A percentile compares a stretch with the other conserved stretches of the same genome.
phyloP scores from a whole-genome alignment of 106 monocot species.

The Triglochin maritima region DNA sequence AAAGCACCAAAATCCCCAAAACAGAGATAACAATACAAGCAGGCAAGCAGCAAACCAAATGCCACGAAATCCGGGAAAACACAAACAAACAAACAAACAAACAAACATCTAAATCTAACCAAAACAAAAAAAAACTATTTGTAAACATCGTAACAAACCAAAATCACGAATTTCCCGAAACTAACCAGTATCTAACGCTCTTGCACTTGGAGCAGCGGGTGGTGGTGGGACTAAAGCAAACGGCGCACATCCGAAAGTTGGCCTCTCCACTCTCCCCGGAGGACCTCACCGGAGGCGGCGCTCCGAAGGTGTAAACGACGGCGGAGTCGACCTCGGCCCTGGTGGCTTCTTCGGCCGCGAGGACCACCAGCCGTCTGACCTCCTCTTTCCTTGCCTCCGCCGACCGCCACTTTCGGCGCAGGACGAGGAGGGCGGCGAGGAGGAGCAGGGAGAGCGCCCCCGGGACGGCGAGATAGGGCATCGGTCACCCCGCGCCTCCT shows the following conservation, averaged over 20 bases:
- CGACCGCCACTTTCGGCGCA: conserved; percentile 27
- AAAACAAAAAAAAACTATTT: neutral
- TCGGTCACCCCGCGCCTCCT: neutral
- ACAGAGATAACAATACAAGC: neutral
- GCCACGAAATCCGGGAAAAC: neutral
- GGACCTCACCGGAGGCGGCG: neutral
- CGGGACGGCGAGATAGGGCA: neutral
- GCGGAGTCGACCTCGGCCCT: conserved; percentile 36
- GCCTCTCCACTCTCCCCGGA: neutral
- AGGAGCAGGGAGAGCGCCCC: conserved; percentile 7
- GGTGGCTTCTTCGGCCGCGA: conserved; percentile 39
- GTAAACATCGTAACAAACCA: neutral
- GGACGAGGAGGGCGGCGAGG: conserved; percentile 8
- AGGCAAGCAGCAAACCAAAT: neutral
- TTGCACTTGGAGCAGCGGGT: conserved; percentile 54
- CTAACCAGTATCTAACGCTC: conserved; percentile 60
- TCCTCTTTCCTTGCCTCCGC: conserved; percentile 37
- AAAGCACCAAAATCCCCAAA: neutral
- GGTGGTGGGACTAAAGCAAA: conserved; percentile 43
- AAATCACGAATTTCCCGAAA: neutral
- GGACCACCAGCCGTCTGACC: conserved; percentile 27
- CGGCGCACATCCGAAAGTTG: conserved; percentile 23
- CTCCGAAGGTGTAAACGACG: neutral
- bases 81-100: neutral
- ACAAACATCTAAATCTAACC: neutral